Conservation (phyloP, 2,329 filamentous ascomycete species). For the Coniochaeta hoffmannii region DNA sequence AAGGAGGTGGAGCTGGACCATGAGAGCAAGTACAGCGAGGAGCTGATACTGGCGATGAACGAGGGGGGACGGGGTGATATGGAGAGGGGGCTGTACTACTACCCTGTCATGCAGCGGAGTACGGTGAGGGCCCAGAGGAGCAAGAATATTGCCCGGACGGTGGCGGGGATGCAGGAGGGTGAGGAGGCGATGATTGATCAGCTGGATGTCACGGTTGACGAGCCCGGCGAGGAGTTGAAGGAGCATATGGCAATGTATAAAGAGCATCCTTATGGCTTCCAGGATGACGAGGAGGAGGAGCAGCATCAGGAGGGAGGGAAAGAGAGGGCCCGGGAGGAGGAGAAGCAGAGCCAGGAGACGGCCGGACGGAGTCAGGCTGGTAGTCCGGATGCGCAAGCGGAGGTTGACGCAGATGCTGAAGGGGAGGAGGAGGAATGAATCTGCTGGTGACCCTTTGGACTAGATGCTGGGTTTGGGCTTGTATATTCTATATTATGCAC, state of each 20-base stretch:
- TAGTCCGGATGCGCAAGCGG: not conserved
- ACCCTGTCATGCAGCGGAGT: constrained; percentile 59
- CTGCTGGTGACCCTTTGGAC: not conserved
- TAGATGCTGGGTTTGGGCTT: not conserved
- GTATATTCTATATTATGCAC: not conserved
- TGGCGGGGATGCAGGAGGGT: constrained; percentile 37
- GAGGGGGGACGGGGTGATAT: constrained; percentile 24
- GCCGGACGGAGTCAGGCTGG: not conserved
- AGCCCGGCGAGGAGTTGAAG: constrained; percentile 46
- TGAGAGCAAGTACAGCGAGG: constrained; percentile 54
- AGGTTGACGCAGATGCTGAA: not conserved
- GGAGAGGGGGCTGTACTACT: constrained; percentile 58
- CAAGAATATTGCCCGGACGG: constrained; percentile 53
- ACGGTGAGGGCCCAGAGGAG: constrained; percentile 55
- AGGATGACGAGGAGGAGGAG: constrained; percentile 32
- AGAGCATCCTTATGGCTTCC: constrained; percentile 42
- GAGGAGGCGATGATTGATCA: constrained; percentile 41
- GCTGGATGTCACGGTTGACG: constrained; percentile 46
- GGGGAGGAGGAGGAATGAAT: not conserved
- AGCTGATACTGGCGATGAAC: constrained; percentile 53
- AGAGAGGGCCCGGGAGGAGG: constrained; percentile 13
- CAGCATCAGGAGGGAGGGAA: constrained; percentile 18
- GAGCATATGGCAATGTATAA: constrained; percentile 45
- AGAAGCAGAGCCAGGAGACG: constrained; percentile 3
- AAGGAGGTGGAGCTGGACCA: constrained; percentile 50